Base-by-base conservation (phyloP, 768 basidiomycete genomes). In the Amanita jacksonii region DNA sequence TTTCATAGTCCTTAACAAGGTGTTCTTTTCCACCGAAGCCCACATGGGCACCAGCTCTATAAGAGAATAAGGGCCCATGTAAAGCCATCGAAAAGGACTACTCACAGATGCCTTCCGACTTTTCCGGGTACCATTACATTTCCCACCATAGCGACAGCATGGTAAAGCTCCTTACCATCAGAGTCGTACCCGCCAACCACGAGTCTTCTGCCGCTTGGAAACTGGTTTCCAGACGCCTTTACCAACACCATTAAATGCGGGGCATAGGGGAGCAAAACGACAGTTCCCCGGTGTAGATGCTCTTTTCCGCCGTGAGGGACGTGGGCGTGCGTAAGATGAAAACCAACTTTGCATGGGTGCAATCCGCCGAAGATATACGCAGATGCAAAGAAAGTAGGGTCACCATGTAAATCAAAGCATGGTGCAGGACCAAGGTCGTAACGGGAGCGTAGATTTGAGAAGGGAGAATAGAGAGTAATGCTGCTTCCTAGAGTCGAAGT, bases 291-390 rank as follows among this genome's bases (percentile, higher is more conserved):
- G 49, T 89, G 85, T 22, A 57, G 64, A 31, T 68, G 45, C 62
- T 87, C 85, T 3, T 49, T 52, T 4, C 82, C 82, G 12, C 74
- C 83, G 51, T 74, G 85, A 2, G 85, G 67, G 1, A 87, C 79
- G 18, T 70, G 56, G 59, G 75, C 47, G 59, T 66, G 51, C 50
- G 58, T 54, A n/a, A 84, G 73, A 50, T 69, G 58, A 8, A 79
- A 76, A 1, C 66, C 76, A 52, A 89, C 75, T 67, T 90, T 91
- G 73, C 87, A 89, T 3, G 87, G 87, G 48, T 90, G 86, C 2
- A 88, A 82, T 0, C 79, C 76, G 48, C 66, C 63, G 44, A 64
- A 66, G 55, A 87, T 67, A 36, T 88, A 62, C 9, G 85, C 87
- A 4, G 82, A 84, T 10, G 85, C 87, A 24, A 91, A 51, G 62